Evolutionary conservation across 768 basidiomycete genomes (phyloP), one percentile per base, ranked within the genome.

Genomic region (Termitomyces sp.): DNA sequence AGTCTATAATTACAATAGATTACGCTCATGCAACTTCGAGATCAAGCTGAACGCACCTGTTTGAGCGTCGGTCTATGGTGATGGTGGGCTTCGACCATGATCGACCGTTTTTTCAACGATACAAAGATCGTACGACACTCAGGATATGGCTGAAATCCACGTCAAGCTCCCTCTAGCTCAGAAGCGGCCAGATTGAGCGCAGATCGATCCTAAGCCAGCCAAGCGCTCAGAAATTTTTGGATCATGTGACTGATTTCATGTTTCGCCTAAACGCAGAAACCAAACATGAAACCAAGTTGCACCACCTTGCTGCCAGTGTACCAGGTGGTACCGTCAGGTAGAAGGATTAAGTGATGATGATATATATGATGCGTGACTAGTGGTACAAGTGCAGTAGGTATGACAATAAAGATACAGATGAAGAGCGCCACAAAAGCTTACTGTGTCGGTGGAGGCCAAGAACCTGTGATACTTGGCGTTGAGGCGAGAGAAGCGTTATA

Each of bases 1-100:
- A 81, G 86, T 78, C 92, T 95, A 64, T 16, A 20, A 49, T 44
- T 35, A 9, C 40, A 53, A 49, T 61, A 50, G 39, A 40, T n/a
- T 45, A 44, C 24, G 40, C 63, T 48, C 13, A 42, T 36, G 20
- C 40, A 50, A 55, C 5, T 20, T 38, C 22, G 45, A 45, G 46
- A 46, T 42, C 55, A 46, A 38, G 49, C 49, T 58, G 57, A 55
- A 67, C 81, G 54, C 52, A 77, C 87, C 83, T 97, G 95, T 75
- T 96, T 97, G 64, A 94, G 84, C 7, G 93, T 90, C 48, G 96
- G 80, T 64, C 94, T 75, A 72, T 94, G 51, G 20, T 52, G 92
- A 70, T 92, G 91, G 59, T 84, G 80, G 32, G 63, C 67, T 69
- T 79, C 79, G 20, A 70, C 75, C 79, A 81, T 81, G 57, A 59